phyloP scores from a whole-genome alignment of 352 stramenopile genomes.

The Phytophthora agathidicida region DNA sequence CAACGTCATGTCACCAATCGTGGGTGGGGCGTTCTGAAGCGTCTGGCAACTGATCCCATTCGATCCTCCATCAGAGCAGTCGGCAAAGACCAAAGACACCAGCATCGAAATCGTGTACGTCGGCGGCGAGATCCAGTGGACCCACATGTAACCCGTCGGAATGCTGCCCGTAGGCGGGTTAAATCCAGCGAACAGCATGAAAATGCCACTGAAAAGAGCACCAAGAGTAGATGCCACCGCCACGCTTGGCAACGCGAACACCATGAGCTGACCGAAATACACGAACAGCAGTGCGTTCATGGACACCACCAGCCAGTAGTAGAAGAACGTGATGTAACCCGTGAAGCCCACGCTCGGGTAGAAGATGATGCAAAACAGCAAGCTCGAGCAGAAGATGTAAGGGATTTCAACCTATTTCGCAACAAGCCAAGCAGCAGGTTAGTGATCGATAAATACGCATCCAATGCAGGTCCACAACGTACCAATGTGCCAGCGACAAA shows the following conservation, averaged over 20 bases:
- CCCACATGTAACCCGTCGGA: slow-evolving; percentile 58
- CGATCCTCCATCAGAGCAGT: slow-evolving; percentile 36
- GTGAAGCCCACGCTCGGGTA: slow-evolving; percentile 65
- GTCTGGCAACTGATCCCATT: slow-evolving; percentile 37
- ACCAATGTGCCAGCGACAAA: slow-evolving; percentile 57
- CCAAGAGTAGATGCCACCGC: slow-evolving; percentile 43
- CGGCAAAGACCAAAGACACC: slow-evolving; percentile 36
- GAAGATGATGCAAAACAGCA: slow-evolving; percentile 60
- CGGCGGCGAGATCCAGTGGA: slow-evolving; percentile 56
- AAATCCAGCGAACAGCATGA: slow-evolving; percentile 63
- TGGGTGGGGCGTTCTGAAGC: slow-evolving; percentile 21
- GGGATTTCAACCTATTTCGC: too few relatives aligned
- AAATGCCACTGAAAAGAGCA: slow-evolving; percentile 51
- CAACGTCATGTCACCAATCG: slow-evolving; percentile 40
- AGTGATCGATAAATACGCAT: too few relatives aligned
- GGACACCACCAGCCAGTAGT: slow-evolving; percentile 59
- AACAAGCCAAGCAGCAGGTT: too few relatives aligned
- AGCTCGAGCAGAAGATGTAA: slow-evolving; percentile 48
- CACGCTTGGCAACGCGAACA: slow-evolving; percentile 49
- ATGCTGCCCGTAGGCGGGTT: slow-evolving; percentile 57
- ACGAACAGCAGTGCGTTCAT: slow-evolving; percentile 56
- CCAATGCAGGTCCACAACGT: too few relatives aligned
- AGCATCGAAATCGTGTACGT: slow-evolving; percentile 58
- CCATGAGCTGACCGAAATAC: slow-evolving; percentile 56
- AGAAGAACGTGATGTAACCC: slow-evolving; percentile 44